A percentile compares a stretch with the other conserved stretches of the same genome.
phyloP scores from a whole-genome alignment of 2,329 filamentous ascomycete genomes.

The Fusarium kyushuense region DNA sequence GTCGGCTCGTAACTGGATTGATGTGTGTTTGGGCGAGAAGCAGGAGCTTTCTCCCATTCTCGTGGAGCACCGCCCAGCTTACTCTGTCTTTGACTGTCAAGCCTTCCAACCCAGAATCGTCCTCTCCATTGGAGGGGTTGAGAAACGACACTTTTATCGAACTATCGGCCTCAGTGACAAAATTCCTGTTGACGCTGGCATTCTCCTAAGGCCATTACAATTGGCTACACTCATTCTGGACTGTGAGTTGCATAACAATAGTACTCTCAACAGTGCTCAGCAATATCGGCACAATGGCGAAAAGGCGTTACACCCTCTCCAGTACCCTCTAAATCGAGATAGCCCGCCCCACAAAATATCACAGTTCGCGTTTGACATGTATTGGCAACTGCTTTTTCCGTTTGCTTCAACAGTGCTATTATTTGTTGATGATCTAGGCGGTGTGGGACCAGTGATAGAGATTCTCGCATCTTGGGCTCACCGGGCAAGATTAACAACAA shows the following conservation, averaged over 20 bases:
- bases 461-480: conserved; percentile 1
- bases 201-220: conserved; percentile 3
- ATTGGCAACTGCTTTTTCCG: conserved; percentile 10
- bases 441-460: not conserved
- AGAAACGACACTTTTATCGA: conserved; percentile 7
- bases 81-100: conserved; percentile 4
- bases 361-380: conserved; percentile 6
- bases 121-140: not conserved
- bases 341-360: not conserved
- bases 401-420: conserved; percentile 4
- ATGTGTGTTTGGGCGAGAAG: not conserved
- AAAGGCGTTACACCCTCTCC: not conserved
- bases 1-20: not conserved
- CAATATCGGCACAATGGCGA: too few species aligned
- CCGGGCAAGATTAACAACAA: not conserved
- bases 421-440: conserved; percentile 4
- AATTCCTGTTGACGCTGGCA: too few species aligned
- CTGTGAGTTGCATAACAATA: conserved; percentile 4
- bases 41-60: not conserved
- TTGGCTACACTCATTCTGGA: conserved; percentile 4
- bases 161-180: not conserved
- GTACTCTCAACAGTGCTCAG: too few species aligned
- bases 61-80: not conserved
- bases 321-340: not conserved
- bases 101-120: conserved; percentile 2